Base-by-base conservation (phyloP, 163 green algal genomes). In the Trebouxia gelatinosa region DNA sequence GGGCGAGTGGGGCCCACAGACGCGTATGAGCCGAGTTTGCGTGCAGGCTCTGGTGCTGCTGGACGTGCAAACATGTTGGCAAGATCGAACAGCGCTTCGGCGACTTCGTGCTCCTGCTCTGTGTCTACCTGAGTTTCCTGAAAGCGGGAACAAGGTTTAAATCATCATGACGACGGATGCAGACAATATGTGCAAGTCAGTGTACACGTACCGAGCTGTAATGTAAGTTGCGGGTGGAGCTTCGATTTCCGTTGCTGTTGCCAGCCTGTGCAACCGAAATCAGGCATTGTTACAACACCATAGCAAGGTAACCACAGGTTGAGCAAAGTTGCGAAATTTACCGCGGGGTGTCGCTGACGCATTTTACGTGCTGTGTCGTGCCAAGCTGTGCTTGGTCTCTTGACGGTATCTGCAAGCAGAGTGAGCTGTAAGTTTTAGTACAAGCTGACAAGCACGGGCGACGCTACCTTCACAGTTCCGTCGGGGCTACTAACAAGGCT, bases 11-110 rank as follows among this genome's bases (percentile, higher is more conserved):
- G 23, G 19, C 23, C 21, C 50, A 37, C n/a, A 11, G 23, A 31
- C 32, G 3, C 5, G 37, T 54, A 17, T 35, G 35, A 31, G 35
- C 21, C 13, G 64, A n/a, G 35, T 23, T 72, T 72, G 64, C 64
- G 64, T 23, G 32, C 23, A 35, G 64, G 37, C 37, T 70, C 62
- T 32, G 34, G 13, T 48, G 62, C 9, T 48, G 64, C 23, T 21
- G 64, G 64, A 23, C 64, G 40, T 40, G 40, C 68, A 61, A 59
- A 76, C 68, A 61, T 61, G 29, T 76, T 76, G 17, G 68, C 68
- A 38, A 76, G 31, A 37, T 76, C 68, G 37, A 76, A 76, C 28
- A 76, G n/a, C 4, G 68, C 68, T 28, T 76, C 68, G 28, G 68
- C 68, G 29, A 76, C 68, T 7, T 76, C 68, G 28, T 76, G 68